phyloP scores from a whole-genome alignment of 2,329 filamentous ascomycete genomes.

The Trichoderma simmonsii region DNA sequence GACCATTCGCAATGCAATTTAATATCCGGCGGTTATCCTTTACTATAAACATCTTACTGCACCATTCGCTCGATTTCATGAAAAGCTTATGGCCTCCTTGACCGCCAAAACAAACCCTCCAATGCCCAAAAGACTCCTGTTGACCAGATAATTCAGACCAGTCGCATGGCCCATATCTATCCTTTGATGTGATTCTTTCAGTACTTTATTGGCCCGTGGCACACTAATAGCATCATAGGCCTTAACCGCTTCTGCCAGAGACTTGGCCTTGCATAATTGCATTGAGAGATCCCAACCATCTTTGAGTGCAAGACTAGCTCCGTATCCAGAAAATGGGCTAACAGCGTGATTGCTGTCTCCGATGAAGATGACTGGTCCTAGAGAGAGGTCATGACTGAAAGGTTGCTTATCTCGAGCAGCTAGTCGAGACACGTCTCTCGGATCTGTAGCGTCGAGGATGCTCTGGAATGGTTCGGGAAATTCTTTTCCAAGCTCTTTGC shows the following conservation, averaged over 20 bases:
- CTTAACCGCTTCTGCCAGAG: slow-evolving; percentile 28
- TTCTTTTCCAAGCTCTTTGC: slow-evolving; percentile 28
- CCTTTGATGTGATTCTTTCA: slow-evolving; percentile 23
- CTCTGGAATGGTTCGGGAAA: slow-evolving; percentile 36
- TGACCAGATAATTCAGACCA: not conserved
- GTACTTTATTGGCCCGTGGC: slow-evolving; percentile 28
- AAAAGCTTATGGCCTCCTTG: not conserved
- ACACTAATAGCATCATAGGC: slow-evolving; percentile 35
- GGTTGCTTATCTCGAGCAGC: slow-evolving; percentile 42
- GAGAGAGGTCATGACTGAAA: slow-evolving; percentile 30
- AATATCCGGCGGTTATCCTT: not conserved
- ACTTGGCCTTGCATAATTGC: slow-evolving; percentile 28
- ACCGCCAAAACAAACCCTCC: not conserved
- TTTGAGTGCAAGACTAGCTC: slow-evolving; percentile 43
- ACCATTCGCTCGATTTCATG: not conserved
- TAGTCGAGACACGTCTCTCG: slow-evolving; percentile 33
- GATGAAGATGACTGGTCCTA: slow-evolving; percentile 37
- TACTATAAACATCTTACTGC: too few relatives aligned
- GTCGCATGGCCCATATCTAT: slow-evolving; percentile 20
- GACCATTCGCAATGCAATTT: not conserved
- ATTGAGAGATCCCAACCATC: slow-evolving; percentile 42
- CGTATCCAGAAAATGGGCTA: slow-evolving; percentile 44
- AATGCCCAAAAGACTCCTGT: not conserved
- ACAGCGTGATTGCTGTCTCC: slow-evolving; percentile 47
- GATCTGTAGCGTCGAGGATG: slow-evolving; percentile 37